Percentiles rank a stretch among this genome's conserved stretches.
phyloP scores from a whole-genome alignment of 495 filamentous ascomycete genomes.

The Schizothecium vesticola region DNA sequence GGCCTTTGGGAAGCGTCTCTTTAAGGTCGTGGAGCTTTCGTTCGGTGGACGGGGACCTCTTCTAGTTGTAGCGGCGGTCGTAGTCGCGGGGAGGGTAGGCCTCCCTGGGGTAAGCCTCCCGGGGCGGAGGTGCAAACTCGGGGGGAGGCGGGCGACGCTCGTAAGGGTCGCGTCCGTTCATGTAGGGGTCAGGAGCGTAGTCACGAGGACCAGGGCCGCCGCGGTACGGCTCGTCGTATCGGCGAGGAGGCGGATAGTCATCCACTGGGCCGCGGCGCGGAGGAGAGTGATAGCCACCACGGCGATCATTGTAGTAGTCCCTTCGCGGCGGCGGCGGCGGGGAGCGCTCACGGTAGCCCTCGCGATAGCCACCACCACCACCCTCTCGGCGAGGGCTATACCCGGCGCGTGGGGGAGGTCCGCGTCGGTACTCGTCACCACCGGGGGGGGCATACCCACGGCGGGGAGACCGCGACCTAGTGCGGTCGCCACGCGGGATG shows the following conservation, averaged over 20 bases:
- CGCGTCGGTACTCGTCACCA: constrained; percentile 73
- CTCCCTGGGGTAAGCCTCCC: constrained; percentile 48
- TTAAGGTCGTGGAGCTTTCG: no score
- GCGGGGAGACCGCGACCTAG: constrained; percentile 60
- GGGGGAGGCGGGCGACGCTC: constrained; percentile 53
- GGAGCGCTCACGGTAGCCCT: constrained; percentile 82
- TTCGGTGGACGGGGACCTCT: background rate
- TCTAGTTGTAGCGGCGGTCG: constrained; percentile 40
- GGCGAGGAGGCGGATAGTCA: constrained; percentile 64
- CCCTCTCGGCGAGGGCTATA: constrained; percentile 64
- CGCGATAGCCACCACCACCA: constrained; percentile 37
- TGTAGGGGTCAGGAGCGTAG: constrained; percentile 60
- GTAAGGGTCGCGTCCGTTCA: constrained; percentile 55
- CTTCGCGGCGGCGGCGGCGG: constrained; percentile 52
- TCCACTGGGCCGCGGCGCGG: constrained; percentile 67
- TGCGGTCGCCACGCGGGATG: constrained; percentile 59
- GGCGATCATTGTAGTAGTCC: constrained; percentile 78
- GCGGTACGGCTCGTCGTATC: constrained; percentile 60
- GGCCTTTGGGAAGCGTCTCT: background rate
- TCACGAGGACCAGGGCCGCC: constrained; percentile 35
- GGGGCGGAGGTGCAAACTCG: constrained; percentile 42
- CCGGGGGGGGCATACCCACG: constrained; percentile 59
- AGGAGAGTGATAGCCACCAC: constrained; percentile 67
- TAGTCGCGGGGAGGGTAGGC: constrained; percentile 43
- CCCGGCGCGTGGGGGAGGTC: constrained; percentile 57